These are phyloP conservation scores for Monilinia polystroma DNA, from an alignment of 2,329 filamentous ascomycete species.

Conservation along the genomic window DNA sequence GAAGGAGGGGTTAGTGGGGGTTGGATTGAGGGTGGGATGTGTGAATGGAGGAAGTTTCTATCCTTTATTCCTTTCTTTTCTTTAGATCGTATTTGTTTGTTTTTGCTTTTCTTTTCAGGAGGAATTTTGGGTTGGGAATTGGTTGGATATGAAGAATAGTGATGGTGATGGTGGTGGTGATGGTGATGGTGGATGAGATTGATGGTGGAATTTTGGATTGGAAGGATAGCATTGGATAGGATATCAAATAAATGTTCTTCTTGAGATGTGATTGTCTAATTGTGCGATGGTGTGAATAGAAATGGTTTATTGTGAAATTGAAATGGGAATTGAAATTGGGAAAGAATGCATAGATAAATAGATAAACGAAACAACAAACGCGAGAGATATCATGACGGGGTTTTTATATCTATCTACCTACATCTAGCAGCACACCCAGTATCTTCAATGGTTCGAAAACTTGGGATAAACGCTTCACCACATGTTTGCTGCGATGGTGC, in stretches of 20 bases:
- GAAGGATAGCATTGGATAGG: background rate
- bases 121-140: background rate
- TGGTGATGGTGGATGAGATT: background rate
- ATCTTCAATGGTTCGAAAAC: no score
- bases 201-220: background rate
- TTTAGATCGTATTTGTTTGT: background rate
- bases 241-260: background rate
- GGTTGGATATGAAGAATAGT: no score
- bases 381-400: no score
- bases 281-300: no score
- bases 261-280: background rate
- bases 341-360: background rate
- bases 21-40: background rate
- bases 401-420: no score
- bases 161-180: background rate
- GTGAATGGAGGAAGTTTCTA: background rate
- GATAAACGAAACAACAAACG: no score
- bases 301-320: background rate
- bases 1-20: background rate
- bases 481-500: no score
- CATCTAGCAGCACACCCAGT: no score
- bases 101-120: background rate
- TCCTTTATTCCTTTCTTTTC: background rate
- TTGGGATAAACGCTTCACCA: no score
- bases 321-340: background rate